Evolutionary conservation across 129 eudicot genomes (phyloP).

Genomic region (Gnaphalium uliginosum): DNA sequence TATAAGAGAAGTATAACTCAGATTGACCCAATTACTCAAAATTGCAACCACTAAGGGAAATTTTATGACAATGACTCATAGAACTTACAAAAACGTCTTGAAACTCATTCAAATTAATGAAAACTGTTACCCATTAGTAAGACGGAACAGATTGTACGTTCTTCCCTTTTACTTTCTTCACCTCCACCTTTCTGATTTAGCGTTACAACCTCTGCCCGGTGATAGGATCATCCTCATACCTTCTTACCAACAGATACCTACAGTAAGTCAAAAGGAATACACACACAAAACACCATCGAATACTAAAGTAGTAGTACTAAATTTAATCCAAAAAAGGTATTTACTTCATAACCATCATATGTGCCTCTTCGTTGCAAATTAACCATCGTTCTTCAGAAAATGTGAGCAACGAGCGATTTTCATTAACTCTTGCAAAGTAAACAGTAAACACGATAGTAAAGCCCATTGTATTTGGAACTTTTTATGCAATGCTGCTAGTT

Average conservation of each 20-base stretch:
- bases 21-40: background rate
- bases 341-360: background rate
- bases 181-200: constrained; percentile 84
- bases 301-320: background rate
- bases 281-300: background rate
- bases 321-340: background rate
- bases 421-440: no score
- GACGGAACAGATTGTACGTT: constrained; percentile 68
- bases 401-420: background rate
- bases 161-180: constrained; percentile 83
- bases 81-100: constrained; percentile 81
- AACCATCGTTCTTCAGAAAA: constrained; percentile 18
- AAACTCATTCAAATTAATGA: constrained; percentile 90
- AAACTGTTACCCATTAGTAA: constrained; percentile 94
- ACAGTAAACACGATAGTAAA: no score
- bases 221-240: constrained; percentile 96
- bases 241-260: constrained; percentile 26
- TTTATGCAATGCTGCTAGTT: no score
- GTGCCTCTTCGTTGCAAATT: background rate
- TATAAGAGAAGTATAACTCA: background rate
- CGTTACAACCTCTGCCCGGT: constrained; percentile 93
- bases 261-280: constrained; percentile 12
- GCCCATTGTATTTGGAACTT: no score
- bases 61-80: background rate
- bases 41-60: background rate